These are phyloP conservation scores for Rhodosorus marinus DNA, from an alignment of 23 red algal species.

Conservation along the genomic window DNA sequence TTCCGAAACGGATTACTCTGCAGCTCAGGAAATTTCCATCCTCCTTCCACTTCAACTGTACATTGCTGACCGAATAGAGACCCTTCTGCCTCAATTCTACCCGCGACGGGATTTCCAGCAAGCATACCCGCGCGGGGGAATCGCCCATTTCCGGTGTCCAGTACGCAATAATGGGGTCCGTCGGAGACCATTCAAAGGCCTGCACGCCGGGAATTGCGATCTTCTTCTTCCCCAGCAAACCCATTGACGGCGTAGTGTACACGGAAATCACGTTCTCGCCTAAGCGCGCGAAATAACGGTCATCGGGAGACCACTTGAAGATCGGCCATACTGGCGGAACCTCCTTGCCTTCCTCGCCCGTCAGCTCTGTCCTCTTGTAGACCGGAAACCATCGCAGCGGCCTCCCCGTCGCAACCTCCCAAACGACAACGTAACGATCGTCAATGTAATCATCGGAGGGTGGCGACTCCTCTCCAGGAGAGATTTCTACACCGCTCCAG, in stretches of 20 bases:
- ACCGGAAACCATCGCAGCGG: conserved; percentile 57
- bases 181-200: conserved; percentile 88
- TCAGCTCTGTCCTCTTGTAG: conserved; percentile 40
- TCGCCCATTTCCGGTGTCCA: conserved; percentile 88
- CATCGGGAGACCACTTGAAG: conserved; percentile 68
- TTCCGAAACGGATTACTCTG: conserved; percentile 63
- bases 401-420: conserved; percentile 17
- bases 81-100: conserved; percentile 86
- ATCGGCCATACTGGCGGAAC: conserved; percentile 81
- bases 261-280: conserved; percentile 54
- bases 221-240: conserved; percentile 65
- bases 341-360: conserved; percentile 21
- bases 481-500: too few species aligned
- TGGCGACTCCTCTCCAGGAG: too few species aligned
- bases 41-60: conserved; percentile 84
- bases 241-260: conserved; percentile 63
- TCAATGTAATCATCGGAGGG: conserved; percentile 73
- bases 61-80: conserved; percentile 68
- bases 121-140: conserved; percentile 62
- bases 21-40: conserved; percentile 89
- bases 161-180: conserved; percentile 68
- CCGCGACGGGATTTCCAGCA: conserved; percentile 84
- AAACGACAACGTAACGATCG: conserved; percentile 10
- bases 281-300: conserved; percentile 68
- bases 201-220: conserved; percentile 44